These are phyloP conservation scores for Lepraria neglecta DNA, from an alignment of 495 filamentous ascomycete genomes.

Conservation along the genomic window DNA sequence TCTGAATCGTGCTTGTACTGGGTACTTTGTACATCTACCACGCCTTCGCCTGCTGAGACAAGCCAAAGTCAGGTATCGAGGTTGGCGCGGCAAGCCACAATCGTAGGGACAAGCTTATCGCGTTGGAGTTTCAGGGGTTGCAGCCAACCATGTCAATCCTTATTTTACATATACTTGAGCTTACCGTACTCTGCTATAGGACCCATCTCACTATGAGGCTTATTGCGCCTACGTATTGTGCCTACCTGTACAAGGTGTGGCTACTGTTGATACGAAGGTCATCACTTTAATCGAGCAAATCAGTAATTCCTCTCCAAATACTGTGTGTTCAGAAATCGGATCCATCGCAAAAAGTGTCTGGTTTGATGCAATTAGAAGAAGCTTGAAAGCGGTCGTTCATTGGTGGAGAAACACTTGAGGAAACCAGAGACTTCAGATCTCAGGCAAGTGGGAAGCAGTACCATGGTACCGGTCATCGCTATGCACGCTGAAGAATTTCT, in stretches of 20 bases:
- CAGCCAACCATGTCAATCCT: conserved; percentile 9
- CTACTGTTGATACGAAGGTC: too few relatives aligned
- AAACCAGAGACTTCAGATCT: not conserved
- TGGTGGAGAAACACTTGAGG: too few relatives aligned
- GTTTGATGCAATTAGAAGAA: too few relatives aligned
- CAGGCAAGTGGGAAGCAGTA: not conserved
- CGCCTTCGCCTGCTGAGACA: conserved; percentile 6
- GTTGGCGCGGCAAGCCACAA: conserved; percentile 6
- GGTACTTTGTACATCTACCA: not conserved
- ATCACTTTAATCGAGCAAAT: too few relatives aligned
- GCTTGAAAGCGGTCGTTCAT: too few relatives aligned
- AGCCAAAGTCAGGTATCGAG: conserved; percentile 4
- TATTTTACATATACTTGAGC: not conserved
- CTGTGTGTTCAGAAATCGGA: too few relatives aligned
- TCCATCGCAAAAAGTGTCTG: too few relatives aligned
- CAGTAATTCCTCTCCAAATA: too few relatives aligned
- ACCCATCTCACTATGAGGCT: not conserved
- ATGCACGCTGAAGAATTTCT: conserved; percentile 6
- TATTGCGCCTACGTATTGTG: not conserved
- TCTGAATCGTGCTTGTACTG: conserved; percentile 2
- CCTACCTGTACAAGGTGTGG: too few relatives aligned
- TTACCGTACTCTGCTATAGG: not conserved
- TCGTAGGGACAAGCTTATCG: conserved; percentile 6
- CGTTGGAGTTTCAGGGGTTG: conserved; percentile 7
- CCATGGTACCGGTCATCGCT: not conserved